Evolutionary conservation across 345 rosid species (phyloP), one percentile per base, ranked within the genome.

Genomic region (Corchorus capsularis): DNA sequence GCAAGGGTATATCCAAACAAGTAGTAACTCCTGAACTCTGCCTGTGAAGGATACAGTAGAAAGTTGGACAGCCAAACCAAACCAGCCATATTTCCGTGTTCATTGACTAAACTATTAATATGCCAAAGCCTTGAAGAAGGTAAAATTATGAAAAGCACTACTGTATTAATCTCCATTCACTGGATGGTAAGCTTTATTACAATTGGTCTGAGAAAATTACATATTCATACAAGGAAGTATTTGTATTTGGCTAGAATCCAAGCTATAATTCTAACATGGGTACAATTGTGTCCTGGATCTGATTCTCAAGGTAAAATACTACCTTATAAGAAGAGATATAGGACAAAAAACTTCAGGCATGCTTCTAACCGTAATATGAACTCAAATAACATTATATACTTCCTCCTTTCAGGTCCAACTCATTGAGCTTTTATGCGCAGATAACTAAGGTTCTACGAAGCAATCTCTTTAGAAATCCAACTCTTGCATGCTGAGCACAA

Each of bases 201-300:
- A 19, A 13, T 72, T 56, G 22, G 50, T 71, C 12, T 20, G n/a
- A 72, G 50, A 50, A 20, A 72, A 72, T 63, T 34, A 20, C 19
- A 19, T 19, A 20, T 14, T 7, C 14, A 56, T 41, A 71, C 64
- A 54, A 37, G 35, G n/a, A 46, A 19, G 75, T 54, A 39, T 55
- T n/a, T 41, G 75, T 54, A 39, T 55, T n/a, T 41, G 43, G 61
- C 22, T 9, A 50, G 37, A 61, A 61, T 60, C 14, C 46, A 35
- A 37, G 47, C 9, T n/a, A 37, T 34, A 63, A 3, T 19, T 71
- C 63, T 11, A 47, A 12, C 22, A 15, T 6, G 19, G 46, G 63
- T 37, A 54, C 77, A 49, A 75, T 17, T 67, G 68, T 57, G n/a
- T 56, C 47, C 20, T 41, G 10, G 50, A 69, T 69, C n/a, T n/a